Evolutionary conservation across 495 filamentous ascomycete genomes (phyloP).

Genomic region (Schizothecium vesticola): DNA sequence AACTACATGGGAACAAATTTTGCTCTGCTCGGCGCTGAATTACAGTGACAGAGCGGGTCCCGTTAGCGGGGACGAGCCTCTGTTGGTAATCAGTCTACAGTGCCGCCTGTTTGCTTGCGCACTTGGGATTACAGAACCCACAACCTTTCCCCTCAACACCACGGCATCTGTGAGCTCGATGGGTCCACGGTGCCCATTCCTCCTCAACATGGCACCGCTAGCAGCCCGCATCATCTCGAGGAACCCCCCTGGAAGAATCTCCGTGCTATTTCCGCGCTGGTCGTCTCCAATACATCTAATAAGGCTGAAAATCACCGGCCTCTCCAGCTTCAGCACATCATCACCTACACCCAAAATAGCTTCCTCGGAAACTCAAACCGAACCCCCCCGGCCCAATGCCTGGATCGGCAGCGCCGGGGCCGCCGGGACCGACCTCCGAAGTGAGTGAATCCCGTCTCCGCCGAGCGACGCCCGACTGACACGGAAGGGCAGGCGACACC

Average conservation of each 20-base stretch:
- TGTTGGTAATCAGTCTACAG: too few species aligned
- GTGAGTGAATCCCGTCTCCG: constrained; percentile 33
- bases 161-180: neutral
- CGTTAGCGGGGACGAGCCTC: neutral
- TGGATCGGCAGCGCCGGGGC: constrained; percentile 41
- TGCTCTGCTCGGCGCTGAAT: neutral
- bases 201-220: neutral
- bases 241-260: neutral
- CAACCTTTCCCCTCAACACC: neutral
- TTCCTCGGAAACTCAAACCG: neutral
- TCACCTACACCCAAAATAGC: neutral
- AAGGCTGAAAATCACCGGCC: too few species aligned
- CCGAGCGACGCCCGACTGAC: neutral
- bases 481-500: constrained; percentile 56
- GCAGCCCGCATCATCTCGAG: neutral
- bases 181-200: neutral
- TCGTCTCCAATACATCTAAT: too few species aligned
- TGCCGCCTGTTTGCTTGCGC: neutral
- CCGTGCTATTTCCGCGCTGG: neutral
- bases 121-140: too few species aligned
- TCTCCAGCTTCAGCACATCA: neutral
- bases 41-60: neutral
- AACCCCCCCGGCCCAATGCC: constrained; percentile 14
- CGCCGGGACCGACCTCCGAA: constrained; percentile 39
- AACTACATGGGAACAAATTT: neutral